Conservation (phyloP, 176 grass and related monocot species). For the Eleusine indica region DNA sequence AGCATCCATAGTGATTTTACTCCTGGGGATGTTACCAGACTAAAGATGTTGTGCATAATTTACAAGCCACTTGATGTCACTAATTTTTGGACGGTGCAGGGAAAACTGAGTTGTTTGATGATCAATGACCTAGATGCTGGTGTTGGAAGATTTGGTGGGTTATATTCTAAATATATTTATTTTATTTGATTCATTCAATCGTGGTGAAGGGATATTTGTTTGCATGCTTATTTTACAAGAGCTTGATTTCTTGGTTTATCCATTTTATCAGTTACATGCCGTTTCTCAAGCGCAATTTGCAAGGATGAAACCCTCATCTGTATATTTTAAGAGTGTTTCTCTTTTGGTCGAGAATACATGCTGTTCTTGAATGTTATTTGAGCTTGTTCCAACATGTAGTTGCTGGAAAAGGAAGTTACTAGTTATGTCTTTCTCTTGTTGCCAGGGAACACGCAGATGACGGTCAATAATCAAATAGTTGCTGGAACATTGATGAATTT, state of each 20-base stretch:
- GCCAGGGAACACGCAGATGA: constrained; percentile 96
- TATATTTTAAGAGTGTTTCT: not conserved
- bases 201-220: not conserved
- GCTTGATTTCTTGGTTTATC: not conserved
- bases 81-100: constrained; percentile 53
- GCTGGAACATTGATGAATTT: constrained; percentile 95
- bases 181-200: not conserved
- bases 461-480: constrained; percentile 95
- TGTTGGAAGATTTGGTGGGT: constrained; percentile 91
- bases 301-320: not conserved
- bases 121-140: constrained; percentile 99
- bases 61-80: constrained; percentile 25
- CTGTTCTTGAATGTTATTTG: constrained; percentile 12
- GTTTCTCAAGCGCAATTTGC: not conserved
- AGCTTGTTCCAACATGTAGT: constrained; percentile 16
- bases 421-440: constrained; percentile 26
- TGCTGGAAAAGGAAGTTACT: constrained; percentile 5
- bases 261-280: constrained; percentile 12
- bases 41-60: constrained; percentile 10
- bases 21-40: constrained; percentile 16
- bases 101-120: constrained; percentile 97
- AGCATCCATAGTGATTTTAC: not conserved
- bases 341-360: not conserved
- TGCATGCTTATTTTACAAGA: not conserved
- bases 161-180: constrained; percentile 38